Base-by-base conservation (phyloP, 140 eudicot genomes). In the Cichorium intybus region DNA sequence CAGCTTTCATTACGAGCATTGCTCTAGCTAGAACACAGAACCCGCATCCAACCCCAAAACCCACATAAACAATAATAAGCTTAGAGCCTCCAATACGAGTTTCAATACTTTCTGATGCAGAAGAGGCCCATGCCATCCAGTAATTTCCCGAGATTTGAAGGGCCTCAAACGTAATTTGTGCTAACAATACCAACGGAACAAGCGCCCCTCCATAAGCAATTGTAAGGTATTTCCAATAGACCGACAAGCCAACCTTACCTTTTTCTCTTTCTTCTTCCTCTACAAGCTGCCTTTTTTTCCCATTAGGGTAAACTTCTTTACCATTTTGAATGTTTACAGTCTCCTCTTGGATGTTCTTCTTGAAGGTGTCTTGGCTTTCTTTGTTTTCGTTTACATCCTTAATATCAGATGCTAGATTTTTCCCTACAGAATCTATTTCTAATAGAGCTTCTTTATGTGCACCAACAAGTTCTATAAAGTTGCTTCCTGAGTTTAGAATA, bases 111-210 rank as follows among this genome's bases (percentile, higher is more conserved):
- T 75, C 23, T 5, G 87, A 81, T 22, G 74, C 78, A 12, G 96
- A 84, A 24, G 95, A 78, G 24, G 92, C 96, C 97, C 84, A 83
- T 47, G 95, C 93, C 95, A 92, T 83, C 98, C 96, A 92, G 51
- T 88, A 92, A 79, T 88, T 85, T 79, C 98, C 79, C 66, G 81
- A 85, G 24, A 88, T 83, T 39, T 87, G 92, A 61, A 85, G 85
- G 35, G 70, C 1, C 60, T 85, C 89, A 60, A 88, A 92, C 6
- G 78, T 48, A 60, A 81, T 24, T 50, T 83, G 95, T 48, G 89
- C 77, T 33, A 88, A 54, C 74, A 92, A 48, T 70, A 84, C 73
- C 15, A 92, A 69, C 6, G 96, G 96, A 34, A 70, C 86, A 26
- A 88, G 80, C 27, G 83, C 78, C 17, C 98, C 96, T 39, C 93